phyloP scores from a whole-genome alignment of 768 basidiomycete genomes.

The Roridomyces roridus region DNA sequence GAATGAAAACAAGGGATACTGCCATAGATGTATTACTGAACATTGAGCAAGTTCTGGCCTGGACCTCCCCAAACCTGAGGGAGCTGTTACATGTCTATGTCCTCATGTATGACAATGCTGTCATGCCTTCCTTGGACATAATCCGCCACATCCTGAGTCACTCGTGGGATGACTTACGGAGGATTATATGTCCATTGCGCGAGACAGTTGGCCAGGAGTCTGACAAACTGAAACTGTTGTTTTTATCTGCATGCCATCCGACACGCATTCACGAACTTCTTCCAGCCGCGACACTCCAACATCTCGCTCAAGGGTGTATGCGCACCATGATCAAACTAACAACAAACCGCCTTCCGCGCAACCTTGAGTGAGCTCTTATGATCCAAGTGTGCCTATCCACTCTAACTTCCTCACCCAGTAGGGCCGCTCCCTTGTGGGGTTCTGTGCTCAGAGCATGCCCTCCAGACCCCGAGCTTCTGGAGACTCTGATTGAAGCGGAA shows the following conservation, averaged over 20 bases:
- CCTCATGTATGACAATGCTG: not conserved
- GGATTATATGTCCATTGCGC: not conserved
- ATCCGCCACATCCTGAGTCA: not conserved
- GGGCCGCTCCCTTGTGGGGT: too few species aligned
- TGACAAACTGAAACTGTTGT: not conserved
- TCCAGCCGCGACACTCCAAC: not conserved
- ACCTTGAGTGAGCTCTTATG: not conserved
- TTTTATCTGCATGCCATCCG: not conserved
- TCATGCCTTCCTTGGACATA: not conserved
- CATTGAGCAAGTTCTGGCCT: not conserved
- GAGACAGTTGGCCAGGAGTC: not conserved
- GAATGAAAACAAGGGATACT: too few species aligned
- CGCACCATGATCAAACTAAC: not conserved
- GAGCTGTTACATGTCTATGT: not conserved
- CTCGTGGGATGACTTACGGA: constrained; percentile 3
- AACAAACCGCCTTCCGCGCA: not conserved
- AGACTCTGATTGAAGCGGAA: not conserved
- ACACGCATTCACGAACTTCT: not conserved
- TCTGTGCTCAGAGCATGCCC: too few species aligned
- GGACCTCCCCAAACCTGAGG: not conserved
- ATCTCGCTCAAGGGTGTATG: not conserved
- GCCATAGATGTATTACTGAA: not conserved
- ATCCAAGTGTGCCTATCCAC: not conserved
- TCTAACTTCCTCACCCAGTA: not conserved
- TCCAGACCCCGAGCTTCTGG: not conserved